phyloP scores from a whole-genome alignment of 176 grass and related monocot species.

The Rhynchospora tenuis region DNA sequence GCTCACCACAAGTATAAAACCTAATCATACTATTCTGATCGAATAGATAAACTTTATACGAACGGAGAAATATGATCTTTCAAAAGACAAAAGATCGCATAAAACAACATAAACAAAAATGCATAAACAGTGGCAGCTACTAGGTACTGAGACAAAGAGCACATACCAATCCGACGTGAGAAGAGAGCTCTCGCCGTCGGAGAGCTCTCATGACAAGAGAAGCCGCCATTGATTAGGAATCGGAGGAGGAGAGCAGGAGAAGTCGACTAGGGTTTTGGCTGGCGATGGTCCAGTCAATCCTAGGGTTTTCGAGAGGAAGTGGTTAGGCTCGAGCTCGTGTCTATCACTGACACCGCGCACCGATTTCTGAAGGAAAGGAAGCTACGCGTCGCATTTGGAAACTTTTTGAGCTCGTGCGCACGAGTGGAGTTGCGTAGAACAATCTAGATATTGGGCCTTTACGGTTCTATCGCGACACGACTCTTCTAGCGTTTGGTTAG shows the following conservation, averaged over 20 bases:
- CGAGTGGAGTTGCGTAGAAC: conserved; percentile 16
- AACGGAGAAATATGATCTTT: not conserved
- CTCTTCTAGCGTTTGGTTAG: not conserved
- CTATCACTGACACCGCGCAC: not conserved
- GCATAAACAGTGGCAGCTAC: not conserved
- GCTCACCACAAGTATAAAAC: not conserved
- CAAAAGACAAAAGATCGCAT: not conserved
- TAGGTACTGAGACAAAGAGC: not conserved
- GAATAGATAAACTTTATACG: not conserved
- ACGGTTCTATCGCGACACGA: not conserved
- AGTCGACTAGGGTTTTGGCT: conserved; percentile 9
- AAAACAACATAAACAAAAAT: conserved; percentile 2
- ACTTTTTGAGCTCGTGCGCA: not conserved
- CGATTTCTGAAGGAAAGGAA: not conserved
- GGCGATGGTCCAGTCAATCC: not conserved
- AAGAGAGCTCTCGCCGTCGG: conserved; percentile 48
- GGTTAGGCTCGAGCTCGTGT: not conserved
- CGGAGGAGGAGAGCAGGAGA: not conserved
- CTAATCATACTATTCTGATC: not conserved
- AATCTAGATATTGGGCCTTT: conserved; percentile 13
- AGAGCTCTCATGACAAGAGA: conserved; percentile 50
- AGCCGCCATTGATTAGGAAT: conserved; percentile 37
- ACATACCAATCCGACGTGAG: conserved; percentile 50
- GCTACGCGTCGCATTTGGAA: conserved; percentile 5
- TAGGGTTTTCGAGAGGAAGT: conserved; percentile 4